phyloP scores from a whole-genome alignment of 78 protist species.

The Guillardia theta region DNA sequence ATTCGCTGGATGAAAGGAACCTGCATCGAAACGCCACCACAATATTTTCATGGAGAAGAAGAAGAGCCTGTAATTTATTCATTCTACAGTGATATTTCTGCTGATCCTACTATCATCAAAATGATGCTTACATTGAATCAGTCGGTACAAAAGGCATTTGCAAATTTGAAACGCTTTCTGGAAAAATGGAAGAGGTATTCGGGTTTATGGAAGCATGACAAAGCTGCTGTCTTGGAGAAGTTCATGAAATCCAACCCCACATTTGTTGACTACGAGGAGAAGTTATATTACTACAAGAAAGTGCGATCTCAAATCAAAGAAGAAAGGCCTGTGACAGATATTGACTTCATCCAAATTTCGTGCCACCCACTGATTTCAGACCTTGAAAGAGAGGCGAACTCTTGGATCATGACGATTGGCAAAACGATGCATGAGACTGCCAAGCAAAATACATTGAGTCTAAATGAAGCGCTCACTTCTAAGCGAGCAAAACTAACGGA shows the following conservation, averaged over 20 bases:
- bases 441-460: background rate
- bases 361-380: slow-evolving; percentile 30
- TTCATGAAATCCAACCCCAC: slow-evolving; percentile 43
- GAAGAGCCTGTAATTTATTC: slow-evolving; percentile 46
- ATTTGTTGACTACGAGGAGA: slow-evolving; percentile 44
- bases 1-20: slow-evolving; percentile 85
- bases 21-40: slow-evolving; percentile 66
- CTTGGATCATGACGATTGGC: slow-evolving; percentile 59
- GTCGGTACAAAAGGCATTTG: background rate
- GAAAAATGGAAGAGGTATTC: background rate
- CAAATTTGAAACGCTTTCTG: slow-evolving; percentile 26
- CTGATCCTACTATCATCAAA: background rate
- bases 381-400: slow-evolving; percentile 34
- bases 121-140: background rate
- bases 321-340: background rate
- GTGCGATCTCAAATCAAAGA: background rate
- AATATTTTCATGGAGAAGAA: background rate
- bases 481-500: slow-evolving; percentile 5
- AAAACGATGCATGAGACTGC: background rate
- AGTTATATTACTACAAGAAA: slow-evolving; percentile 41
- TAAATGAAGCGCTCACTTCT: slow-evolving; percentile 7
- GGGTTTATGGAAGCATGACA: slow-evolving; percentile 55
- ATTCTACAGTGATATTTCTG: slow-evolving; percentile 58
- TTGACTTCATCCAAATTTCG: slow-evolving; percentile 62
- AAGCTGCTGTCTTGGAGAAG: slow-evolving; percentile 28